Conservation (phyloP, 345 rosid genomes). For the Syzygium jambos region DNA sequence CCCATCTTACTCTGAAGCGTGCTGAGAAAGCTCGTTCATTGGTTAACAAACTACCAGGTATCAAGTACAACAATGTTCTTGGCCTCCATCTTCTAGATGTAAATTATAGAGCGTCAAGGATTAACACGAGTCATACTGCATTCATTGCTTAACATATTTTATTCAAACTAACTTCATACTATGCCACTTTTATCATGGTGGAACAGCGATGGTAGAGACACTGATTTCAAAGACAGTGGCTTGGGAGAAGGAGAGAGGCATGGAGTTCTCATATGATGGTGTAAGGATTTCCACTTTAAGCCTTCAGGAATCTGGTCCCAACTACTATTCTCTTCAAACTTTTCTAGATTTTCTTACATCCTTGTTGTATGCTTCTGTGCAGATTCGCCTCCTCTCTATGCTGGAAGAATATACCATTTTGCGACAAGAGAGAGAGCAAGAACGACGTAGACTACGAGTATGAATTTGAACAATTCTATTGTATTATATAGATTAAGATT, state of each 20-base stretch:
- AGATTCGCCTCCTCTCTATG: slow-evolving; percentile 86
- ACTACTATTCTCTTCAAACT: no score
- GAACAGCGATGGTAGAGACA: slow-evolving; percentile 80
- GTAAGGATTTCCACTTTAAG: slow-evolving; percentile 29
- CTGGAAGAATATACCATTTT: slow-evolving; percentile 74
- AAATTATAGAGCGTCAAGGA: neutral
- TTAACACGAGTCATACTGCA: neutral
- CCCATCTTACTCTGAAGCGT: slow-evolving; percentile 93
- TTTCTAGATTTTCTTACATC: neutral
- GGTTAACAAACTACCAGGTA: slow-evolving; percentile 93
- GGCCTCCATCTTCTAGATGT: neutral
- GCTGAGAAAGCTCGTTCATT: slow-evolving; percentile 97
- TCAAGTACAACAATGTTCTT: neutral
- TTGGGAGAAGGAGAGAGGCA: slow-evolving; percentile 88
- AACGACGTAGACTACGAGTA: slow-evolving; percentile 83
- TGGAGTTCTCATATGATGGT: slow-evolving; percentile 82
- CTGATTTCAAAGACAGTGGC: slow-evolving; percentile 69
- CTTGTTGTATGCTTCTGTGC: slow-evolving; percentile 2
- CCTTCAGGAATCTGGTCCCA: neutral
- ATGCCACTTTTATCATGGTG: neutral
- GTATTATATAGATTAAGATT: neutral
- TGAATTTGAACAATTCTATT: neutral
- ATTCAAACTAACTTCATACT: neutral
- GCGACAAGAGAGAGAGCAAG: slow-evolving; percentile 94
- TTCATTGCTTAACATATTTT: neutral